A percentile compares a stretch with the other conserved stretches of the same genome.
Conservation (phyloP, 2,329 filamentous ascomycete genomes). For the Tolypocladium capitatum region DNA sequence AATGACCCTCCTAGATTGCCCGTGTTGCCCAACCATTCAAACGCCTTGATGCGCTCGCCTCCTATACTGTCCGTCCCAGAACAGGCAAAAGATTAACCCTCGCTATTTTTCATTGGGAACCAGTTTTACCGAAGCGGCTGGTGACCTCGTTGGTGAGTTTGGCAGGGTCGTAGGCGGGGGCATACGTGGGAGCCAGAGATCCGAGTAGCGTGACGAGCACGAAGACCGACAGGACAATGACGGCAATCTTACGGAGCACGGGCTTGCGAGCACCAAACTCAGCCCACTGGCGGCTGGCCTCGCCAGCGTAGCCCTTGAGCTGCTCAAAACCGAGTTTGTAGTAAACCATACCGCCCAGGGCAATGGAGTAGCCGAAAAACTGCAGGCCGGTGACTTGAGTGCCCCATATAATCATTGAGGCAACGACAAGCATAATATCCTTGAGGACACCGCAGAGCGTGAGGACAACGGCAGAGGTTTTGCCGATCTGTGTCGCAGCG, state of each 20-base stretch:
- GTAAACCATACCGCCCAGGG: slow-evolving; percentile 62
- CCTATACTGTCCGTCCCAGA: not conserved
- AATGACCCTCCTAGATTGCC: slow-evolving; percentile 16
- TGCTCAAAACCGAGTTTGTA: slow-evolving; percentile 79
- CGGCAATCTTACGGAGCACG: slow-evolving; percentile 61
- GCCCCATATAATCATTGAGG: slow-evolving; percentile 71
- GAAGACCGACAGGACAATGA: slow-evolving; percentile 51
- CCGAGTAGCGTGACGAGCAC: slow-evolving; percentile 58
- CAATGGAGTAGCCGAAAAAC: slow-evolving; percentile 74
- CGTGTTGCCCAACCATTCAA: slow-evolving; percentile 16
- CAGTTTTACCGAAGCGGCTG: slow-evolving; percentile 32
- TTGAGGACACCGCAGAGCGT: slow-evolving; percentile 81
- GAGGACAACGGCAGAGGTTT: slow-evolving; percentile 73
- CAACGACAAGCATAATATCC: slow-evolving; percentile 69
- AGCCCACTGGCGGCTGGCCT: slow-evolving; percentile 66
- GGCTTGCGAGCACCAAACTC: slow-evolving; percentile 73
- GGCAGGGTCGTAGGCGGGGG: slow-evolving; percentile 38
- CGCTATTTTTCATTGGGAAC: slow-evolving; percentile 4
- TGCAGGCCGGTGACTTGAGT: slow-evolving; percentile 63
- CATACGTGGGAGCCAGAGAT: slow-evolving; percentile 49
- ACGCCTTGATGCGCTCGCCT: slow-evolving; percentile 8
- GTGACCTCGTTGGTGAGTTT: slow-evolving; percentile 35
- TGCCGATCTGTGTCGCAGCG: slow-evolving; percentile 55
- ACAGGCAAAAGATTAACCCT: not conserved
- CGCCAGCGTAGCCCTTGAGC: slow-evolving; percentile 63